These are phyloP conservation scores for Solanum bukasovii DNA, from an alignment of 257 asterid species.

Conservation along the genomic window DNA sequence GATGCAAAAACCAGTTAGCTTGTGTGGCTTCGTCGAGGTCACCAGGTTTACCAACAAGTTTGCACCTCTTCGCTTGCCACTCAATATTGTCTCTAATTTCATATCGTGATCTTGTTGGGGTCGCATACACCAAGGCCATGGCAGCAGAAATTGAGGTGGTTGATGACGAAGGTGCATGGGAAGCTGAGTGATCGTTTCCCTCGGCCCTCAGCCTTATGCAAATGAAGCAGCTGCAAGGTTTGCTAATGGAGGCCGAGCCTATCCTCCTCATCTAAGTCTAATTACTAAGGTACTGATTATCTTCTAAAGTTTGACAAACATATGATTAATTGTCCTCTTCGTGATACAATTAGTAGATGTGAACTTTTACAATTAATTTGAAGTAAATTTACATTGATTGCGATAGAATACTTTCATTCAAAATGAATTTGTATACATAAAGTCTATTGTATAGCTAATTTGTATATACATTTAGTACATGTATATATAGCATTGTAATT, in stretches of 20 bases:
- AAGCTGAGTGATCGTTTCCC: conserved; percentile 72
- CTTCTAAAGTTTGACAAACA: background rate
- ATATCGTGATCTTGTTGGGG: conserved; percentile 75
- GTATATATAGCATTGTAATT: too few relatives aligned
- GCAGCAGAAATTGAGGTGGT: conserved; percentile 75
- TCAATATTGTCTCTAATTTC: conserved; percentile 55
- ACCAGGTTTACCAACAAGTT: conserved; percentile 13
- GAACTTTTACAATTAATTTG: too few relatives aligned
- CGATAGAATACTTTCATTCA: too few relatives aligned
- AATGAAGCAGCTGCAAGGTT: conserved; percentile 76
- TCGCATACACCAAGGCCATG: conserved; percentile 78
- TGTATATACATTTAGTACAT: too few relatives aligned
- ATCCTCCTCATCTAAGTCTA: conserved; percentile 77
- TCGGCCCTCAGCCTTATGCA: conserved; percentile 35
- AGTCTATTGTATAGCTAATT: too few relatives aligned
- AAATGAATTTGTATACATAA: too few relatives aligned
- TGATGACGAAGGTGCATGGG: conserved; percentile 81
- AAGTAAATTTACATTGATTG: too few relatives aligned
- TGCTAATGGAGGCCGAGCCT: conserved; percentile 73
- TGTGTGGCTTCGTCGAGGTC: conserved; percentile 32
- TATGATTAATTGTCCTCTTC: too few relatives aligned
- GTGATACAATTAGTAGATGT: too few relatives aligned
- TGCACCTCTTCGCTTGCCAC: conserved; percentile 59
- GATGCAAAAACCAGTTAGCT: background rate
- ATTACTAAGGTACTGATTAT: conserved; percentile 45